These are phyloP conservation scores for Teratosphaeria destructans DNA, from an alignment of 2,329 filamentous ascomycete genomes.

Conservation along the genomic window DNA sequence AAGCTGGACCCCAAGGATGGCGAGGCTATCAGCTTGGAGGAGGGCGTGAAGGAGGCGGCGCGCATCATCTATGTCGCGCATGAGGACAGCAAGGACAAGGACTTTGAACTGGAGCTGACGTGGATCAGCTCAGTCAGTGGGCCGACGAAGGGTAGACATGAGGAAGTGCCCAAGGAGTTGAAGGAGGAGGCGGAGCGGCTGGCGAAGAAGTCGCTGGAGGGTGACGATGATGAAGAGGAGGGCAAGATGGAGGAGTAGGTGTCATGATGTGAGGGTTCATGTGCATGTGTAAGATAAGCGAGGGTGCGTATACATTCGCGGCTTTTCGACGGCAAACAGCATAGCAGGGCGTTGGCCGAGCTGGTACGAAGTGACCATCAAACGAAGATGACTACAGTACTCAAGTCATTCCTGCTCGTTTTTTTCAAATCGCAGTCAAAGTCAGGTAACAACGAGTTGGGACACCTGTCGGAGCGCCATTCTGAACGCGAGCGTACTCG, in stretches of 20 bases:
- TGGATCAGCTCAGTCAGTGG: conserved; percentile 84
- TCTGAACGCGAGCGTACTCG: no score
- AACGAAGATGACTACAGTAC: neutral
- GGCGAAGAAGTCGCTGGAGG: conserved; percentile 82
- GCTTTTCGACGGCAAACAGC: neutral
- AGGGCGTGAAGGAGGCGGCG: conserved; percentile 92
- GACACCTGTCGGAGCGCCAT: no score
- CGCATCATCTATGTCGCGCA: conserved; percentile 95
- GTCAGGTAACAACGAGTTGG: no score
- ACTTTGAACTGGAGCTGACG: conserved; percentile 98
- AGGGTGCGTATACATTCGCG: neutral
- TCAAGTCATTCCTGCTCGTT: no score
- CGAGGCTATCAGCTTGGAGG: conserved; percentile 64
- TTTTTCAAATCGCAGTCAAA: no score
- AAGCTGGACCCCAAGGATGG: conserved; percentile 56
- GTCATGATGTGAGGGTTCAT: neutral
- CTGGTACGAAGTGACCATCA: neutral
- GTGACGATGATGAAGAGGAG: conserved; percentile 73
- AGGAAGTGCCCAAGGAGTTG: conserved; percentile 85
- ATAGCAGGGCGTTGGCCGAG: neutral
- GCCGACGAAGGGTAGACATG: conserved; percentile 83
- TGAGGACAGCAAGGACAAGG: conserved; percentile 99
- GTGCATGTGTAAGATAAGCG: neutral
- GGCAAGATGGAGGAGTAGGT: conserved; percentile 9
- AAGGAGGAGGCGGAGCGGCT: conserved; percentile 84